A percentile compares a stretch with the other conserved stretches of the same genome.
Evolutionary conservation across 169 alveolate genomes (phyloP).

Genomic region (Theileria luwenshuni): DNA sequence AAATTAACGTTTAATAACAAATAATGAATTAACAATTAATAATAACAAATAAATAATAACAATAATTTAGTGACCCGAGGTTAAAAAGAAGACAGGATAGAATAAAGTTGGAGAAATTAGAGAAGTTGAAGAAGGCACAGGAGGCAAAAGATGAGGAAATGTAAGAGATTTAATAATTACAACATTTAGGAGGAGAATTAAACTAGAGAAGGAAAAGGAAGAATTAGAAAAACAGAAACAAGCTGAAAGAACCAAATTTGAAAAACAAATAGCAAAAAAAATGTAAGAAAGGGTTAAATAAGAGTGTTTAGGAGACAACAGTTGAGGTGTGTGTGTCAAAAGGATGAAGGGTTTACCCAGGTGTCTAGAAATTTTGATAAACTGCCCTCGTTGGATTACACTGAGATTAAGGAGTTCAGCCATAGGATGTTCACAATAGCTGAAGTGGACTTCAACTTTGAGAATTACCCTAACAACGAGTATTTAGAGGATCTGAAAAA

Average conservation of each 20-base stretch:
- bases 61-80: slow-evolving; percentile 63
- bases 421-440: slow-evolving; percentile 24
- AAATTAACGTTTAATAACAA: slow-evolving; percentile 36
- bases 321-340: slow-evolving; percentile 25
- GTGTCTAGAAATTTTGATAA: slow-evolving; percentile 49
- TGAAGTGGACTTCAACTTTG: slow-evolving; percentile 32
- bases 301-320: slow-evolving; percentile 48
- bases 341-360: slow-evolving; percentile 23
- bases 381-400: slow-evolving; percentile 45
- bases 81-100: slow-evolving; percentile 67
- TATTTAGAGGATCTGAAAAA: slow-evolving; percentile 31
- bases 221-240: slow-evolving; percentile 29
- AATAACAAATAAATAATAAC: neutral
- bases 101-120: slow-evolving; percentile 71
- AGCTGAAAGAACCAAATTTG: slow-evolving; percentile 43
- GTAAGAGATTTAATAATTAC: neutral
- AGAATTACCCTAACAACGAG: slow-evolving; percentile 33
- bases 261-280: slow-evolving; percentile 66
- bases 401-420: slow-evolving; percentile 32
- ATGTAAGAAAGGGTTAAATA: slow-evolving; percentile 5
- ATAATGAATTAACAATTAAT: too few relatives aligned
- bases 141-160: slow-evolving; percentile 38
- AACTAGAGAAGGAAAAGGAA: slow-evolving; percentile 53
- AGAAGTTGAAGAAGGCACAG: slow-evolving; percentile 29
- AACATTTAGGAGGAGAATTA: neutral